Percentiles rank a stretch among this genome's conserved stretches.
These are phyloP conservation scores for Agarophyton chilense DNA, from an alignment of 23 red algal species.

Conservation along the genomic window DNA sequence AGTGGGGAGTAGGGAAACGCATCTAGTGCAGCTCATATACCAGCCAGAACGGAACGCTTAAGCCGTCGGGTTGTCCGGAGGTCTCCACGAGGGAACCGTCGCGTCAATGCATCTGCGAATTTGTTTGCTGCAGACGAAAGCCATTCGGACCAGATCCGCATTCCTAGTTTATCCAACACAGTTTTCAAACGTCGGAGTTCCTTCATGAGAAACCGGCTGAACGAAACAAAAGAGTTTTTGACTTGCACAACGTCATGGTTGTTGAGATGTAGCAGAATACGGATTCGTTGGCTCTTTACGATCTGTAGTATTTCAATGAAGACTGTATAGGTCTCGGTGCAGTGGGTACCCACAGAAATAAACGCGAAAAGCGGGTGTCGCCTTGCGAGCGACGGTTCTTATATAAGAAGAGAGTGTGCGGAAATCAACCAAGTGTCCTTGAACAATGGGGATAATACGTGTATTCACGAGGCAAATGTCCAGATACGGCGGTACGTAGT, in stretches of 20 bases:
- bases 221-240: conserved; percentile 29
- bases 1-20: background rate
- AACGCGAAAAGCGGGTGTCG: too few species aligned
- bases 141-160: background rate
- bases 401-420: too few species aligned
- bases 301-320: too few species aligned
- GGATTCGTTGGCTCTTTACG: too few species aligned
- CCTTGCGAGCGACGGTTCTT: too few species aligned
- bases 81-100: conserved; percentile 19
- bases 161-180: background rate
- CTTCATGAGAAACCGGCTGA: conserved; percentile 16
- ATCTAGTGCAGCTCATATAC: background rate
- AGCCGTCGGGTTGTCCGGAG: conserved; percentile 27
- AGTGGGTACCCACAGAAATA: too few species aligned
- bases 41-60: conserved; percentile 30
- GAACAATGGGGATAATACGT: too few species aligned
- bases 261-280: conserved; percentile 30
- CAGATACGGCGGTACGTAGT: too few species aligned
- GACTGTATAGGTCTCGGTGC: too few species aligned
- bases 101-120: conserved; percentile 4
- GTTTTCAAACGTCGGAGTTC: conserved; percentile 22
- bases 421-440: too few species aligned
- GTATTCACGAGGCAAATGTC: too few species aligned
- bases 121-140: conserved; percentile 8
- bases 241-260: conserved; percentile 24